Base-by-base conservation (phyloP, 2,329 filamentous ascomycete genomes). In the Rhinocladiella similis region DNA sequence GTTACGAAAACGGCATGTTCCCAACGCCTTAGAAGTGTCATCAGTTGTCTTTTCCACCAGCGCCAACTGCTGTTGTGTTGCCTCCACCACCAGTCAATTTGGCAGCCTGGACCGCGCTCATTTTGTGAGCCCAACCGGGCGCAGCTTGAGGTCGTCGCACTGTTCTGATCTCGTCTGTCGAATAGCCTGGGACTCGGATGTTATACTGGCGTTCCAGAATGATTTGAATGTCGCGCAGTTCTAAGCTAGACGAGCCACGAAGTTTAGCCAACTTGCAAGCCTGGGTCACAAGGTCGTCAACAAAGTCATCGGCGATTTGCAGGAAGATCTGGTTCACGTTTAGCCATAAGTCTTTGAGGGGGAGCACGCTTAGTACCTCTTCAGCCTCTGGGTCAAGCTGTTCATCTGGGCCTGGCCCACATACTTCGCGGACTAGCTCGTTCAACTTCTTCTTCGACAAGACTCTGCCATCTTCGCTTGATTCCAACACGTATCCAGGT, bases 371-470 rank as follows among this genome's bases (percentile, higher is more conserved):
- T 48, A 80, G 72, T 81, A 95, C 92, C 81, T 97, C 93, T 83
- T 99, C 94, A 48, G 96, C 93, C 65, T 97, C 94, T 0, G 94
- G 90, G 25, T 90, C 90, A 63, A 97, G 77, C 36, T 87, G 83
- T 69, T 93, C 90, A 47, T 84, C 83, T 22, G 85, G 86, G 9
- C 64, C 65, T 13, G 88, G 88, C 52, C 92, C 92, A 35, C 91
- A 96, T 57, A 97, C 91, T 73, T 97, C 93, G 49, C 92, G 85
- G 7, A 97, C 92, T 36, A 99, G 81, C 70, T 97, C 93, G 68
- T 99, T 92, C 39, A 99, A 81, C 76, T 96, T 97, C 77, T 96
- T 95, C 83, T 97, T 97, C 76, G 89, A 95, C n/a, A 99, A 79
- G 1, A 99, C 89, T 42, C 92, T 87, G 67, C 97, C 91, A 22